phyloP scores from a whole-genome alignment of 176 grass and related monocot genomes.

The Poa annua region DNA sequence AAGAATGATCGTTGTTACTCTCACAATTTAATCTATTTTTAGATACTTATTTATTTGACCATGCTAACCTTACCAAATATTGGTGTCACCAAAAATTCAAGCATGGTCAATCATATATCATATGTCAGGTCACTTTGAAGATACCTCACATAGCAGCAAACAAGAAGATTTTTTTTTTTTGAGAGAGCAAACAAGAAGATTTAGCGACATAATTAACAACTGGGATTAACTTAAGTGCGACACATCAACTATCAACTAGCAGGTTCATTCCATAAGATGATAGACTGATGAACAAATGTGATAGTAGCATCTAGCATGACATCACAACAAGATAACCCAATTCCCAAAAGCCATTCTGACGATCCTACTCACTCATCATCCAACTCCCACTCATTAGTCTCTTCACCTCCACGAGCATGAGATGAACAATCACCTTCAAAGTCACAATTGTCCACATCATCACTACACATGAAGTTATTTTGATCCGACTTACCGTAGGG shows the following conservation, averaged over 20 bases:
- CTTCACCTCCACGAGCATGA: background rate
- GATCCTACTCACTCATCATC: conserved; percentile 1
- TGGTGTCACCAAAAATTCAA: no score
- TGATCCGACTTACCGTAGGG: background rate
- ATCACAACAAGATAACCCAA: background rate
- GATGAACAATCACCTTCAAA: background rate
- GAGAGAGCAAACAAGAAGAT: no score
- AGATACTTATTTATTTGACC: no score
- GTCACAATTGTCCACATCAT: background rate
- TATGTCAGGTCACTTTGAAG: background rate
- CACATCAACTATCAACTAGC: background rate
- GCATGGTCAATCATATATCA: background rate
- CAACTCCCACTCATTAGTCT: no score
- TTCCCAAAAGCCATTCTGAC: background rate
- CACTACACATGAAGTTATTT: background rate
- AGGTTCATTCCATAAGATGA: background rate
- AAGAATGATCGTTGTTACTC: no score
- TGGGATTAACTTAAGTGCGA: background rate
- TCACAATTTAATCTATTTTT: no score
- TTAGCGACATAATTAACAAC: background rate
- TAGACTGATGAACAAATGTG: background rate
- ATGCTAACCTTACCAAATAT: no score
- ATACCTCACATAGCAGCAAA: background rate
- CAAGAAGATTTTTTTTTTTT: background rate
- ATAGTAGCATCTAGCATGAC: background rate